These are phyloP conservation scores for Neurospora terricola DNA, from an alignment of 495 filamentous ascomycete genomes.

Conservation along the genomic window DNA sequence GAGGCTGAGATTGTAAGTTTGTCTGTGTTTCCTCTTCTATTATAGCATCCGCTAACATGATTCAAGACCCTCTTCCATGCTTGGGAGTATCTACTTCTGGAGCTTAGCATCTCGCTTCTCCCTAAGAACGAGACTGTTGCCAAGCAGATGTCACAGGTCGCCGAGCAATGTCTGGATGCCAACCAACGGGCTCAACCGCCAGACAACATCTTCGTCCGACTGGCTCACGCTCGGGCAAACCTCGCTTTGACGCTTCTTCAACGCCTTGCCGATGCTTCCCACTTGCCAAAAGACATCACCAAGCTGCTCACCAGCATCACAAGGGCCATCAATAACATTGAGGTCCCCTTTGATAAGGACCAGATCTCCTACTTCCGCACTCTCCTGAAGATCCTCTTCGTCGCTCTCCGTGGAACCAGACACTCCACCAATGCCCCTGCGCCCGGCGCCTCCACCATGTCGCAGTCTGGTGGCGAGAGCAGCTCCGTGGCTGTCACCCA, in stretches of 20 bases:
- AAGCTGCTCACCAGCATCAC: slow-evolving; percentile 56
- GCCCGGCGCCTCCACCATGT: slow-evolving; percentile 8
- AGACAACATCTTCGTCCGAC: slow-evolving; percentile 59
- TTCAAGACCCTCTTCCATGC: slow-evolving; percentile 63
- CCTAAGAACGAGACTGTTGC: slow-evolving; percentile 46
- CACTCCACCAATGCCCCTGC: slow-evolving; percentile 16
- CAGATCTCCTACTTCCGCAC: slow-evolving; percentile 69
- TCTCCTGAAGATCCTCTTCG: slow-evolving; percentile 75
- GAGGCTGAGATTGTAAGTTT: slow-evolving; percentile 78
- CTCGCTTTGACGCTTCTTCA: slow-evolving; percentile 70
- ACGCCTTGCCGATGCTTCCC: slow-evolving; percentile 54
- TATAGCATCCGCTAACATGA: slow-evolving; percentile 17
- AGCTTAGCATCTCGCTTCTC: slow-evolving; percentile 63
- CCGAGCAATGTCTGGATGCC: slow-evolving; percentile 59
- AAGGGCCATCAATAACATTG: slow-evolving; percentile 53
- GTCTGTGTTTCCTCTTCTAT: not conserved
- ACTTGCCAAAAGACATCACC: slow-evolving; percentile 49
- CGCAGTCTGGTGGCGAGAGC: slow-evolving; percentile 1
- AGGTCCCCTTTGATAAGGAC: slow-evolving; percentile 50
- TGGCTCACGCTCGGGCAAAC: slow-evolving; percentile 62
- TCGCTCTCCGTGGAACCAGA: slow-evolving; percentile 54
- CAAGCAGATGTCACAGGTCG: slow-evolving; percentile 57
- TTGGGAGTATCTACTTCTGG: slow-evolving; percentile 82
- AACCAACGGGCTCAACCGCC: slow-evolving; percentile 57
- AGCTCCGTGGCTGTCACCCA: slow-evolving; percentile 32